Evolutionary conservation across 345 rosid species (phyloP).

Genomic region (Schrenkiella parvula): DNA sequence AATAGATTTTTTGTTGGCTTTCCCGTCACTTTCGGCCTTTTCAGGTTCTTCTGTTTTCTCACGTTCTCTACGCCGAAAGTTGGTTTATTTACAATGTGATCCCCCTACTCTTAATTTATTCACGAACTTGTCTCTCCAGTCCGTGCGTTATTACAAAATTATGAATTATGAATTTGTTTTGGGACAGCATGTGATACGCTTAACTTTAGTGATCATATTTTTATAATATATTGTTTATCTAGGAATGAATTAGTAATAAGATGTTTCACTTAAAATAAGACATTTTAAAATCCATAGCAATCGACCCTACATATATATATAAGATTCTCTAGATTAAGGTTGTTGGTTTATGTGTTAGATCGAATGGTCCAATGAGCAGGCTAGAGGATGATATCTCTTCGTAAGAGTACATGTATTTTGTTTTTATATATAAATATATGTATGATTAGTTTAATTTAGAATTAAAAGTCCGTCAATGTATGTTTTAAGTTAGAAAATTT

Average conservation of each 20-base stretch:
- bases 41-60: slow-evolving; percentile 22
- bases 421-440: background rate
- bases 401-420: background rate
- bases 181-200: background rate
- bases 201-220: background rate
- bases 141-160: too few species aligned
- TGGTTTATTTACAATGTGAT: background rate
- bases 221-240: background rate
- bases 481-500: background rate
- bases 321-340: background rate
- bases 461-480: background rate
- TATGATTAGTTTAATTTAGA: background rate
- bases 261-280: background rate
- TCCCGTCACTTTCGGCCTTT: slow-evolving; percentile 37
- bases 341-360: background rate
- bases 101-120: background rate
- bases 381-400: background rate
- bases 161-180: too few species aligned
- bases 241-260: background rate
- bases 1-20: slow-evolving; percentile 29
- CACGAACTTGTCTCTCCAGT: background rate
- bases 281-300: background rate
- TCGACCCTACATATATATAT: background rate
- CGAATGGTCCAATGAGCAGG: background rate
- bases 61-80: slow-evolving; percentile 10